These are phyloP conservation scores for Malus fusca DNA, from an alignment of 306 rosid species.

Conservation along the genomic window DNA sequence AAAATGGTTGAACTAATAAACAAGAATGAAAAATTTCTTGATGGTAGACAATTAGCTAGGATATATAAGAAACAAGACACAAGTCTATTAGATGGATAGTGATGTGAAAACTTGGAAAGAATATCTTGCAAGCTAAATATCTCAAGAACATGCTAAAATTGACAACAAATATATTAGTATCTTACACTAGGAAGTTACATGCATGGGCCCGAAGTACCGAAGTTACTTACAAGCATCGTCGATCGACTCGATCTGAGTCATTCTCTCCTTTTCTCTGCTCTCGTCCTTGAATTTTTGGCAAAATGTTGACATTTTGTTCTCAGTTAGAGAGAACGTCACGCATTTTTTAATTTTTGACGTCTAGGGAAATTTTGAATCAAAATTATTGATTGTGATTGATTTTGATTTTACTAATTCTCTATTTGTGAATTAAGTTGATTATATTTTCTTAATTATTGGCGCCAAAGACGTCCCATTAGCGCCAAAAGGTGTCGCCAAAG, in stretches of 20 bases:
- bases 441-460: background rate
- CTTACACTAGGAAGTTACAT: background rate
- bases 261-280: background rate
- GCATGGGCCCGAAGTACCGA: constrained; percentile 23
- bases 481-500: constrained; percentile 3
- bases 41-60: background rate
- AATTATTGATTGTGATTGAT: background rate
- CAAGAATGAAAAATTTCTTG: too few relatives aligned
- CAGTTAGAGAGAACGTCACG: background rate
- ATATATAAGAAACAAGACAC: background rate
- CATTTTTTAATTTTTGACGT: constrained; percentile 1
- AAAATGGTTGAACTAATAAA: too few relatives aligned
- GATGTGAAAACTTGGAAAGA: background rate
- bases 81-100: background rate
- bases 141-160: background rate
- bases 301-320: constrained; percentile 13
- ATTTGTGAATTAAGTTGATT: background rate
- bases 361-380: background rate
- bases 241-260: background rate
- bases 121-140: background rate
- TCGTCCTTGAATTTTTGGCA: constrained; percentile 21
- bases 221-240: constrained; percentile 17
- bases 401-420: background rate
- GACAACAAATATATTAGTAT: background rate
- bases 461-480: background rate